Base-by-base conservation (phyloP, 1,139 yeast genomes). In the Hansenula lynferdii region DNA sequence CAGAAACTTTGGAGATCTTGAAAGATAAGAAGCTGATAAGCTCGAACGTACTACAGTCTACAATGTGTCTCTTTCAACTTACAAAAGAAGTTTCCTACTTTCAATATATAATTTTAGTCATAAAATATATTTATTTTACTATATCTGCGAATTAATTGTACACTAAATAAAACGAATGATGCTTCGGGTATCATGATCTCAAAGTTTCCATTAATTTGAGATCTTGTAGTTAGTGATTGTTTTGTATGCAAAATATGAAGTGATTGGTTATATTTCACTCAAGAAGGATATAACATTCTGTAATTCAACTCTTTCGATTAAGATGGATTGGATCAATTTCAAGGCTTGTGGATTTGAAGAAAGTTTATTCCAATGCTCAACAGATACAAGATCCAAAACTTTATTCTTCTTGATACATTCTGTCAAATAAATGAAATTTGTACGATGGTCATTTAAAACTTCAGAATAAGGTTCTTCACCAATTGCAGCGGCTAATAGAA, bases 401-500 rank as follows among this genome's bases (percentile, higher is more conserved):
- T 44, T 49, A 39, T 49, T 49, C 40, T 48, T 51, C 34, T 39
- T 43, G 19, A 51, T 50, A 19, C 46, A 40, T 31, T 51, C 53
- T 12, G 37, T 44, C 34, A 51, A 30, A 23, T 47, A 39, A 43
- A 28, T 11, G 27, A 26, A 23, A 34, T 32, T 11, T 44, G 39
- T 6, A 41, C 33, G n/a, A 34, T 35, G 29, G 5, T 31, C 6
- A 7, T 35, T 23, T 18, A 46, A 23, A 12, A 44, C 32, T 10
- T 41, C 52, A 1, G 48, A 16, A 34, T 62, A 64, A 1, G 70
- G 69, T 26, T 50, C 45, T 15, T 48, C 46, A 1, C 69, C 69
- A 9, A 56, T 57, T 1, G 62, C 62, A 2, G 65, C 61, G 25
- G 57, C 51, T 16, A 64, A 35, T 6, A 64, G 40, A 3, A 63